Base-by-base conservation (phyloP, 176 grass and related monocot genomes). In the Olyra latifolia region DNA sequence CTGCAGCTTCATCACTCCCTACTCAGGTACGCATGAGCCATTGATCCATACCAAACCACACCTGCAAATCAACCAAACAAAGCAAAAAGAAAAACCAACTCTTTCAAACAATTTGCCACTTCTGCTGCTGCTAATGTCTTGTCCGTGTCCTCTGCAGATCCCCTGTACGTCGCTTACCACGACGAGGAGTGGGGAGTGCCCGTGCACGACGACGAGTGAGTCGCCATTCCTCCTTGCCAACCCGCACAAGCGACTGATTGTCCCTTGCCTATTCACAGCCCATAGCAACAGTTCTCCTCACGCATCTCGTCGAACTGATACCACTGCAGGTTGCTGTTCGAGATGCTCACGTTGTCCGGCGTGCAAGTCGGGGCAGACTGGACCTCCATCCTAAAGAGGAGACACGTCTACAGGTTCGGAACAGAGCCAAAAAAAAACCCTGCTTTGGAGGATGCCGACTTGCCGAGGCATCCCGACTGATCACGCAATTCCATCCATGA, bases 161-260 rank as follows among this genome's bases (percentile, higher is more conserved):
- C 90, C 15, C 50, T 92, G 62, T 94, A 91, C 8, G 83, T 98
- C 29, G 87, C 92, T 1, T 98, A 98, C 88, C 95, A 98, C 49
- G 95, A 98, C 30, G 88, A 94, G 70, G 95, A 98, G 56, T 98
- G 95, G 95, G 95, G 95, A 57, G 83, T 94, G 54, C 92, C 92
- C 24, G 85, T 98, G 70, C 92, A 91, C 77, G 70, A 98, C 38
- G 92, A 98, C 77, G 74, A 82, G 95, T 98, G 47, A 91, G 89
- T 69, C 13, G 42, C 52, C 69, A 61, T 80, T 53, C 19, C 4
- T 4, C n/a, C 22, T 62, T 8, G 76, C 59, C 6, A 54, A 64
- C 32, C 32, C 32, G 0, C 25, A 16, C 23, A 38, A 5, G 3
- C 74, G 35, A 43, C 24, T 10, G 38, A 69, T 46, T 25, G 24